Base-by-base conservation (phyloP, 169 alveolate genomes). In the Cryptosporidium bovis region DNA sequence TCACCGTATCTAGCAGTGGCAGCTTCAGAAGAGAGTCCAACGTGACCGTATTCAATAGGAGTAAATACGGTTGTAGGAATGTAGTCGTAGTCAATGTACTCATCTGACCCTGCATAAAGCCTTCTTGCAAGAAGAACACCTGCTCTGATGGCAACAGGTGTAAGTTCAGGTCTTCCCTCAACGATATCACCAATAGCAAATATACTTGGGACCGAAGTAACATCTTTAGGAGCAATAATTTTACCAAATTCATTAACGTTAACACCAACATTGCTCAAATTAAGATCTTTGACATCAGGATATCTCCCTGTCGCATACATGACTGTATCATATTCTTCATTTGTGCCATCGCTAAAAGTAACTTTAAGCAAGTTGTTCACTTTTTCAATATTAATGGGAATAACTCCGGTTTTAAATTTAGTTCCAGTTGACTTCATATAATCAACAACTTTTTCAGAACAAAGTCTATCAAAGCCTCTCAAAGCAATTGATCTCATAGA, bases 31-130 rank as follows among this genome's bases (percentile, higher is more conserved):
- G 97, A 91, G 51, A 93, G 93, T 0, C 99, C 99, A 84, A 96
- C 93, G 48, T 95, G 91, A 10, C 98, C 98, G 90, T 97, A 98
- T 87, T 98, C 99, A 34, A 95, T 71, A n/a, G 99, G 99, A 44
- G 99, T 97, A 93, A 96, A 98, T 10, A 98, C 98, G 15, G 99
- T 96, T 13, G 99, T 96, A 13, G 99, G 99, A n/a, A 98, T 92
- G 85, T 91, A 90, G 15, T 91, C 90, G 90, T 93, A 95, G 83
- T 96, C 95, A 96, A 97, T 95, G 84, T 83, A 92, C 62, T 93
- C 92, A 20, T 91, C 92, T 6, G 94, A 90, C 10, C 92, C 93
- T 12, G 93, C 96, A 64, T 94, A 97, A 34, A 98, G 92, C 48
- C 99, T 93, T 64, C 94, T 90, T n/a, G 99, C 97, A 48, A 98